A percentile compares a stretch with the other conserved stretches of the same genome.
Evolutionary conservation across 352 stramenopile species (phyloP).

Genomic region (Globisporangium mamillatum): DNA sequence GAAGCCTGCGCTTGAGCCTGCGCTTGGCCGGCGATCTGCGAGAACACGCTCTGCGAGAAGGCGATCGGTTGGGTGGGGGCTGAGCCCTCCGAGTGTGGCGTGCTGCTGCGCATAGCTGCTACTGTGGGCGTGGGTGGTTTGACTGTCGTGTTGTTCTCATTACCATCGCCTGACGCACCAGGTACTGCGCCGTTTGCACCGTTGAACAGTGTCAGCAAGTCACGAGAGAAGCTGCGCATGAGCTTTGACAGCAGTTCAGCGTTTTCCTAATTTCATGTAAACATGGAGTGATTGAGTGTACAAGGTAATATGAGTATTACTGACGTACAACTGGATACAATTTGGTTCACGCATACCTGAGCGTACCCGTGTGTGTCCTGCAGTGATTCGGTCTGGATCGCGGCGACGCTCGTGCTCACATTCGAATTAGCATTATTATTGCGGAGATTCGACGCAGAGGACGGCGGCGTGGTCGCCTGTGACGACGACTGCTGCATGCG

Average conservation of each 20-base stretch:
- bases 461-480: slow-evolving; percentile 15
- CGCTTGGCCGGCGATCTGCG: slow-evolving; percentile 38
- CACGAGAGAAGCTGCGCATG: slow-evolving; percentile 28
- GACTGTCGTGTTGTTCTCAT: neutral
- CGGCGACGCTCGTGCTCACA: slow-evolving; percentile 7
- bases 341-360: slow-evolving; percentile 10
- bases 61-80: slow-evolving; percentile 15
- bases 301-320: neutral
- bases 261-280: slow-evolving; percentile 30
- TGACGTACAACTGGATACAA: neutral
- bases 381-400: slow-evolving; percentile 36
- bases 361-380: slow-evolving; percentile 5
- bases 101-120: slow-evolving; percentile 1
- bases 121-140: slow-evolving; percentile 13
- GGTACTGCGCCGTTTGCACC: slow-evolving; percentile 3
- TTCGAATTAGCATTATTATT: slow-evolving; percentile 2
- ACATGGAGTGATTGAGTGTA: neutral
- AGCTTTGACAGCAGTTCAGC: slow-evolving; percentile 35
- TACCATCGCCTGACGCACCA: neutral
- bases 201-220: slow-evolving; percentile 21
- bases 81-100: neutral
- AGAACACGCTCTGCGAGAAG: slow-evolving; percentile 63
- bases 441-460: slow-evolving; percentile 15
- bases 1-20: slow-evolving; percentile 37
- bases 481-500: slow-evolving; percentile 21